Conservation (phyloP, 225 moss, liverwort and hornwort species). For the Marchantia paleacea region DNA sequence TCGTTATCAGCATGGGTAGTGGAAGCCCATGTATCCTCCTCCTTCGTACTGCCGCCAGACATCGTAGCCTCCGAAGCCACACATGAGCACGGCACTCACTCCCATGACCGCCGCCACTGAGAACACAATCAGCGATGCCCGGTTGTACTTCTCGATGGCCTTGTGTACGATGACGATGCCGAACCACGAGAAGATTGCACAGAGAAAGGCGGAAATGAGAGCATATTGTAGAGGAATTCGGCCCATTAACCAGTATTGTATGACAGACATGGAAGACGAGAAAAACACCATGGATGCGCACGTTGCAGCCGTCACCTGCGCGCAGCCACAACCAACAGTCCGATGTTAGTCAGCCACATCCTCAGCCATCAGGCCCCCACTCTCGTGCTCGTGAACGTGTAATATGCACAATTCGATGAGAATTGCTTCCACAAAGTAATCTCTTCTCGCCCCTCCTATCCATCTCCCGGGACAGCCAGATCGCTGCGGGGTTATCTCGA, state of each 20-base stretch:
- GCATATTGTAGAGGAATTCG: conserved; percentile 62
- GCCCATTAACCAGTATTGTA: conserved; percentile 74
- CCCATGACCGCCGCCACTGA: conserved; percentile 55
- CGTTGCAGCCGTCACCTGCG: conserved; percentile 76
- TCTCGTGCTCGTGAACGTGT: not conserved
- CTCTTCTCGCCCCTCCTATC: no score
- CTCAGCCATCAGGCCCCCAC: not conserved
- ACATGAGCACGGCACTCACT: conserved; percentile 56
- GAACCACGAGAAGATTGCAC: conserved; percentile 50
- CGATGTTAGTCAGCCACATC: not conserved
- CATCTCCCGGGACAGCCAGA: no score
- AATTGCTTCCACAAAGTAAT: no score
- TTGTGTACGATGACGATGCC: conserved; percentile 61
- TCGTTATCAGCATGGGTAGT: conserved; percentile 50
- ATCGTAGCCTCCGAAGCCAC: conserved; percentile 55
- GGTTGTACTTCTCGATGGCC: conserved; percentile 51
- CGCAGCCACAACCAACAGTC: not conserved
- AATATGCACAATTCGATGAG: no score
- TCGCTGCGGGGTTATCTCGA: no score
- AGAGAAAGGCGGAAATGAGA: conserved; percentile 50
- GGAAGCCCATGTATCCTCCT: conserved; percentile 76
- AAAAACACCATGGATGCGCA: conserved; percentile 83
- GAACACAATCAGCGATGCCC: conserved; percentile 67
- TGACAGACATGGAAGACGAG: conserved; percentile 74
- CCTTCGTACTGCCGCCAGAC: conserved; percentile 46